phyloP scores from a whole-genome alignment of 2,329 filamentous ascomycete genomes.

The Gremmenia infestans region DNA sequence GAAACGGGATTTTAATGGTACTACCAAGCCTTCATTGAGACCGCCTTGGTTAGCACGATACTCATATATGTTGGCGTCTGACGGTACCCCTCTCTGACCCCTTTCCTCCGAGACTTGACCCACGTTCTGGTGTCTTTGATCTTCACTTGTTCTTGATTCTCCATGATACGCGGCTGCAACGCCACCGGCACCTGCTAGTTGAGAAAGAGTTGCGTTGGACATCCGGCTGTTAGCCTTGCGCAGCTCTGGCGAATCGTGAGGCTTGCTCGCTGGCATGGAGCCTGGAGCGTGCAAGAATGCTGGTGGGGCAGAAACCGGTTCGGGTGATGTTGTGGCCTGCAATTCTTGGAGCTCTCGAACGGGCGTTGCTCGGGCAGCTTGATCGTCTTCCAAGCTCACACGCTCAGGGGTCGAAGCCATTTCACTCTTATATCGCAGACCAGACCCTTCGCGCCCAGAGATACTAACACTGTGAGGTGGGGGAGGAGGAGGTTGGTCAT shows the following conservation, averaged over 20 bases:
- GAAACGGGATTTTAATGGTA: constrained; percentile 24
- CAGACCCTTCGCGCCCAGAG: constrained; percentile 23
- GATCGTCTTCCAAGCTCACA: constrained; percentile 54
- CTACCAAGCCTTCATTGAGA: constrained; percentile 33
- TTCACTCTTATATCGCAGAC: constrained; percentile 39
- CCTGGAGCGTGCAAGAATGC: constrained; percentile 72
- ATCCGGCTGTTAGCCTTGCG: constrained; percentile 79
- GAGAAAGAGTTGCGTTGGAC: constrained; percentile 73
- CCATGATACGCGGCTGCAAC: constrained; percentile 33
- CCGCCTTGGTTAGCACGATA: constrained; percentile 31
- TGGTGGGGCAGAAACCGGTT: constrained; percentile 73
- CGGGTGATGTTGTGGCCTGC: constrained; percentile 54
- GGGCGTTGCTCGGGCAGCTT: constrained; percentile 33
- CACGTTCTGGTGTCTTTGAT: constrained; percentile 19
- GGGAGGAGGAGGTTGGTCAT: constrained; percentile 22
- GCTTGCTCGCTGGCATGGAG: constrained; percentile 62
- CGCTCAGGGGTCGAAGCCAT: constrained; percentile 46
- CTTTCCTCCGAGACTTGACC: constrained; percentile 28
- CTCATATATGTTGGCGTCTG: constrained; percentile 30
- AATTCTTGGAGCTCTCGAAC: constrained; percentile 50
- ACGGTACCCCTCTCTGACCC: constrained; percentile 37
- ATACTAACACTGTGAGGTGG: constrained; percentile 24
- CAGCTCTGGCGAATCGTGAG: constrained; percentile 71
- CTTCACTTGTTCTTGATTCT: constrained; percentile 17
- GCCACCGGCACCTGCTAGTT: constrained; percentile 68